phyloP scores from a whole-genome alignment of 116 monocot genomes.

The Iris pallida region DNA sequence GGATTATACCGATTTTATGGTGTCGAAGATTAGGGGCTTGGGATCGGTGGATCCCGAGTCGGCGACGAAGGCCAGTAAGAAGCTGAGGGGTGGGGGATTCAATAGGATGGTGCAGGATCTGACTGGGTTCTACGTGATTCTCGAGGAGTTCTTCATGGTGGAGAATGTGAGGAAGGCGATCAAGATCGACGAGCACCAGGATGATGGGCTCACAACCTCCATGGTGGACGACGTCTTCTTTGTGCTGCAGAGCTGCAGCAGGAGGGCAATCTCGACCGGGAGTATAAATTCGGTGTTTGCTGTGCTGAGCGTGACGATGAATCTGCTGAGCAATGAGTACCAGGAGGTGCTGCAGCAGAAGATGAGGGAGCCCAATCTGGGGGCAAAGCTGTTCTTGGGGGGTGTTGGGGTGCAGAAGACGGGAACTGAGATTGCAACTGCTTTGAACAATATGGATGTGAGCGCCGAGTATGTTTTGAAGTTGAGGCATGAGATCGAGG shows the following conservation, averaged over 20 bases:
- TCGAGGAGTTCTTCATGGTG: slow-evolving; percentile 98
- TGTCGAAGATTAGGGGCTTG: slow-evolving; percentile 72
- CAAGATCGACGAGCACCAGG: slow-evolving; percentile 68
- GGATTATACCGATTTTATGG: slow-evolving; percentile 95
- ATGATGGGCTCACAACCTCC: slow-evolving; percentile 77
- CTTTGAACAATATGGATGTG: slow-evolving; percentile 88
- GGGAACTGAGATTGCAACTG: slow-evolving; percentile 67
- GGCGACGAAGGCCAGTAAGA: slow-evolving; percentile 60
- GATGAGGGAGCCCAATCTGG: slow-evolving; percentile 81
- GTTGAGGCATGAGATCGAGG: slow-evolving; percentile 83
- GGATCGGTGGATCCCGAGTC: slow-evolving; percentile 67
- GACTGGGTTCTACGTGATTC: slow-evolving; percentile 90
- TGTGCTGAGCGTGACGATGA: slow-evolving; percentile 62
- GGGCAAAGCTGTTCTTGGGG: slow-evolving; percentile 78
- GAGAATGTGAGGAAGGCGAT: slow-evolving; percentile 99
- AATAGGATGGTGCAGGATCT: slow-evolving; percentile 76
- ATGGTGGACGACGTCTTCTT: slow-evolving; percentile 99
- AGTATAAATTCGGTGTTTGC: slow-evolving; percentile 86
- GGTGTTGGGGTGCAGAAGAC: slow-evolving; percentile 81
- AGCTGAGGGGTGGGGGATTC: slow-evolving; percentile 70
- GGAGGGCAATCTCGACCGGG: slow-evolving; percentile 74
- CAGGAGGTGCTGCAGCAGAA: slow-evolving; percentile 85
- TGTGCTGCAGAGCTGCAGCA: slow-evolving; percentile 90
- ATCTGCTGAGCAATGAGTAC: slow-evolving; percentile 79
- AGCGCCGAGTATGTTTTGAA: slow-evolving; percentile 90